Evolutionary conservation across 2,329 filamentous ascomycete species (phyloP).

Genomic region (Trichoderma aggressivum): DNA sequence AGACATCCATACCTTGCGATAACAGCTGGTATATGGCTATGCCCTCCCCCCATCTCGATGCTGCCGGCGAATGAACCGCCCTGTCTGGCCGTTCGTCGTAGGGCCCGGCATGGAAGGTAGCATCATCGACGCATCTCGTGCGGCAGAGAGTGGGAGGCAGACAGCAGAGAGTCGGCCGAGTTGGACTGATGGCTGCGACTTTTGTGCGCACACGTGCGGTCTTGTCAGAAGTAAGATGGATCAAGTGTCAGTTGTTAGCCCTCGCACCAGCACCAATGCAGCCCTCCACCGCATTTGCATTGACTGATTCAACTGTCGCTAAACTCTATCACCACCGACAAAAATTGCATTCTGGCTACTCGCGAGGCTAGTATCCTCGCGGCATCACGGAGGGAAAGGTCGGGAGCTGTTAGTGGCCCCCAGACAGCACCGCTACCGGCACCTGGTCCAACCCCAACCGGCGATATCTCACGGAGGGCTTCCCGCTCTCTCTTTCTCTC

Average conservation of each 20-base stretch:
- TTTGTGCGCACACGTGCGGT: background rate
- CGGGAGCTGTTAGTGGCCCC: background rate
- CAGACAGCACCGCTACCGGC: background rate
- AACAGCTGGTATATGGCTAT: background rate
- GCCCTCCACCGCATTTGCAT: background rate
- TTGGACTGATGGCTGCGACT: background rate
- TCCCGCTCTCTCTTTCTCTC: background rate
- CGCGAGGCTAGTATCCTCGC: background rate
- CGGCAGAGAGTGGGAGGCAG: background rate
- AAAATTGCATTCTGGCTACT: background rate
- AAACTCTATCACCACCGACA: conserved; percentile 6
- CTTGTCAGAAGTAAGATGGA: background rate
- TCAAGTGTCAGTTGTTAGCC: background rate
- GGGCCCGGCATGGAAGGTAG: conserved; percentile 17
- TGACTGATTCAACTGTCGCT: background rate
- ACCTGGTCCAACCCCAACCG: background rate
- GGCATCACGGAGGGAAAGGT: background rate
- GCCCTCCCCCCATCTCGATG: background rate
- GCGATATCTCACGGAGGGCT: background rate
- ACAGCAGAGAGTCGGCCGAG: no score
- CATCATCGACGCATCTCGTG: background rate
- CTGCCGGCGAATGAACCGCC: background rate
- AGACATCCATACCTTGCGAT: background rate
- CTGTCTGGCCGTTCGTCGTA: background rate
- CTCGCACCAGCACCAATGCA: background rate